Evolutionary conservation across 2,329 filamentous ascomycete genomes (phyloP), one percentile per base, ranked within the genome.

Genomic region (Aspergillus sp.): DNA sequence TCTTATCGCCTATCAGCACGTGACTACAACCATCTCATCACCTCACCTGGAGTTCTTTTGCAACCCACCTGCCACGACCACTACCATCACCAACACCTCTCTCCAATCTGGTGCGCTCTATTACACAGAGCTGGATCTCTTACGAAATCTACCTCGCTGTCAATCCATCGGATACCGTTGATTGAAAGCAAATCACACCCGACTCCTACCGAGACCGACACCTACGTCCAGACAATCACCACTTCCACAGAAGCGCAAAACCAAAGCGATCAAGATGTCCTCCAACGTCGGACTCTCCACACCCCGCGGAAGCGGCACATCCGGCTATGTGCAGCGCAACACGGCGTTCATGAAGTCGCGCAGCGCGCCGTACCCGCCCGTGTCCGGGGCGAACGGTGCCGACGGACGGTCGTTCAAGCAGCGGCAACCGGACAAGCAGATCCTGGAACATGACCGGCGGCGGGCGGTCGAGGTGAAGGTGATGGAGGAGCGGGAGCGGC

Each of bases 321-420:
- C 93, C 1, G 94, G 94, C 69, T 97, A 97, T 71, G 93, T 99
- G 52, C 93, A 97, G 76, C 90, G 91, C 73, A 99, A 97, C 77
- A 85, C 91, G 32, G 94, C 94, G 16, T 87, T 93, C 69, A 85
- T 97, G 63, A 86, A 83, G 68, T 91, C 89, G 25, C 91, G 93
- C 75, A 91, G 79, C 54, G 86, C 86, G 16, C 92, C 91, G 0
- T 96, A 96, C 73, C 83, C 86, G 17, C 67, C 71, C 1, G 53
- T 66, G 2, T 60, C 64, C 3, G 64, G 61, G 4, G 60, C 62
- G 3, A 66, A 65, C 29, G 71, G 72, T 57, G 85, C 89, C 66
- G 77, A 84, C 58, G 60, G 58, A 13, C 56, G 89, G 63, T 79
- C 77, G 53, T 79, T 89, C 62, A 87, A 86, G 65, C 89, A 95